Conservation (phyloP, 805 yeast species). For the Cyberlindnera meyerae region DNA sequence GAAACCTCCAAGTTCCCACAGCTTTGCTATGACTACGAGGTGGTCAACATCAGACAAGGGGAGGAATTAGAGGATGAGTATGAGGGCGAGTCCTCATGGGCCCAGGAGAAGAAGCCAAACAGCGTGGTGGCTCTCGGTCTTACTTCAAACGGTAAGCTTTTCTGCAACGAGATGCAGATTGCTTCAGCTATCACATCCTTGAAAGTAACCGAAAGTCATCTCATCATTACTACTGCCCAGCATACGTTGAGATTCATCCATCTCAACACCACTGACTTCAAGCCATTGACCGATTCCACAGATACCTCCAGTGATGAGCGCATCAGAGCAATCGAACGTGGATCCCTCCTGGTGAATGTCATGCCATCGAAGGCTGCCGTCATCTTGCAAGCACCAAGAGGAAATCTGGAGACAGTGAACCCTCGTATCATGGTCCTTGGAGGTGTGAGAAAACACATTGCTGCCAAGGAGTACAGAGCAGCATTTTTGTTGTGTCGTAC, state of each 20-base stretch:
- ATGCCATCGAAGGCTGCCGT: constrained; percentile 82
- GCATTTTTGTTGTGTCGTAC: constrained; percentile 85
- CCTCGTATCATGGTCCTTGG: constrained; percentile 90
- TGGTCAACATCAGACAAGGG: constrained; percentile 31
- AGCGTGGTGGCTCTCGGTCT: constrained; percentile 60
- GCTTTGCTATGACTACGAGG: constrained; percentile 58
- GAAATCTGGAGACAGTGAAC: constrained; percentile 88
- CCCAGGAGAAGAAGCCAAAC: constrained; percentile 22
- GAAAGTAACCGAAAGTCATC: constrained; percentile 61
- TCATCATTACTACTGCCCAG: constrained; percentile 84
- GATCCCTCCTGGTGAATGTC: constrained; percentile 75
- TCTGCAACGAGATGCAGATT: constrained; percentile 52
- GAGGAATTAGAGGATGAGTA: constrained; percentile 10
- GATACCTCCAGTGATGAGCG: constrained; percentile 63
- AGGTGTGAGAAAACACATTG: constrained; percentile 71
- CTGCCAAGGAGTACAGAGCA: constrained; percentile 48
- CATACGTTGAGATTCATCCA: constrained; percentile 80
- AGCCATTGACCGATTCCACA: constrained; percentile 35
- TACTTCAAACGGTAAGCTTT: constrained; percentile 70
- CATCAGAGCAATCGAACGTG: constrained; percentile 83
- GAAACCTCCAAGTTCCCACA: constrained; percentile 57
- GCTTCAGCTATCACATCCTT: constrained; percentile 80
- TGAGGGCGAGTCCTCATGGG: constrained; percentile 26
- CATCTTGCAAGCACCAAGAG: constrained; percentile 90
- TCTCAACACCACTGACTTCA: constrained; percentile 39